Evolutionary conservation across 768 basidiomycete genomes (phyloP), one percentile per base, ranked within the genome.

Genomic region (Amanita pallidorosea): DNA sequence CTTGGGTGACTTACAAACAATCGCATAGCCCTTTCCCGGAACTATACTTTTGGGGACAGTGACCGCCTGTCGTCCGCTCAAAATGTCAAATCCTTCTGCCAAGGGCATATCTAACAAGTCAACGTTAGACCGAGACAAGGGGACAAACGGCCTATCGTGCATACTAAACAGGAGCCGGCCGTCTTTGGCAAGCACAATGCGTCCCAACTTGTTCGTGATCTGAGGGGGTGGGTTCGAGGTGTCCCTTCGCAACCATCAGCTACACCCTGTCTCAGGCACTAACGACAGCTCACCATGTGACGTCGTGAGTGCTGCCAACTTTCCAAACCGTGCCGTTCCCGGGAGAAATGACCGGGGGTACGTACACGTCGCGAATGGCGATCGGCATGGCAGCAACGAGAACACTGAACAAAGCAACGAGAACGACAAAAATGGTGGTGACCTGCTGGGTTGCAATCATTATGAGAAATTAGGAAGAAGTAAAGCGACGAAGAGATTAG

Each of bases 151-250:
- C 29, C 15, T n/a, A n/a, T 31, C 40, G n/a, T 15, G 56, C 65
- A 23, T 53, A 72, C 72, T 61, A 37, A 67, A 53, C 50, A 70
- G 63, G 12, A 70, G 55, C 17, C 43, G 36, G 15, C 62, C 61
- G 44, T 64, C 55, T 45, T 62, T 63, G 36, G 64, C 63, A 41
- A 75, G 64, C 31, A 71, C 57, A 47, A 75, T 65, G 51, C 56
- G 61, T n/a, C 69, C 73, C 20, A 58, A 48, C n/a, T 51, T 56
- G 63, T 75, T 74, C 27, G 72, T 73, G 57, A 75, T 74, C 15
- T 67, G 56, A 35, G 45, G 53, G 5, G 74, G 74, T 15, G 72
- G 61, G 34, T 62, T 49, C n/a, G 67, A 56, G n/a, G 63, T 63
- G 53, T 73, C 62, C 71, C 71, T 73, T 53, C 3, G 38, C 31